Percentiles rank a stretch among this genome's conserved stretches.
phyloP scores from a whole-genome alignment of 805 yeast genomes.

The Yamadazyma laniorum region DNA sequence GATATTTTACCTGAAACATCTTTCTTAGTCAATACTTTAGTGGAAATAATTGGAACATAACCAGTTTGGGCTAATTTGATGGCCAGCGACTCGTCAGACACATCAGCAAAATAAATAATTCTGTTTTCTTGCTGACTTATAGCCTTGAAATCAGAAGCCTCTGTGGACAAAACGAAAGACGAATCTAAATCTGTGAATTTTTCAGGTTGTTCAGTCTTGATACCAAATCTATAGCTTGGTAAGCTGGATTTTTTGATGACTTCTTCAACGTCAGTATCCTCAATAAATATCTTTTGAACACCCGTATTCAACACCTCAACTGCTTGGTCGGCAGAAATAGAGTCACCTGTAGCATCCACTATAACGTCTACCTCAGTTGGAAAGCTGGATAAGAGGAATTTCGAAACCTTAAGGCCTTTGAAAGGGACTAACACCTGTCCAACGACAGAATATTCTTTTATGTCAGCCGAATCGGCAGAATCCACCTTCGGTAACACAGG shows the following conservation, averaged over 20 bases:
- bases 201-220: slow-evolving; percentile 16
- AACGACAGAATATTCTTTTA: slow-evolving; percentile 25
- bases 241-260: slow-evolving; percentile 46
- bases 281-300: slow-evolving; percentile 45
- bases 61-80: slow-evolving; percentile 28
- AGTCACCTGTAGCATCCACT: slow-evolving; percentile 26
- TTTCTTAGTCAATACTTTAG: slow-evolving; percentile 24
- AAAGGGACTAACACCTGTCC: slow-evolving; percentile 36
- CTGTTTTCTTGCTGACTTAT: slow-evolving; percentile 28
- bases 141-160: slow-evolving; percentile 17
- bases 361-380: slow-evolving; percentile 29
- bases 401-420: slow-evolving; percentile 23
- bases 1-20: slow-evolving; percentile 25
- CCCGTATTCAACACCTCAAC: slow-evolving; percentile 63
- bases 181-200: slow-evolving; percentile 9
- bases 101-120: slow-evolving; percentile 22
- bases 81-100: slow-evolving; percentile 22
- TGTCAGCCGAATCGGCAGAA: slow-evolving; percentile 12
- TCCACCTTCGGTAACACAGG: slow-evolving; percentile 38
- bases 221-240: slow-evolving; percentile 47
- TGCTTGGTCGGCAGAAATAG: slow-evolving; percentile 41
- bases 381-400: slow-evolving; percentile 30
- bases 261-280: slow-evolving; percentile 24
- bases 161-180: slow-evolving; percentile 20
- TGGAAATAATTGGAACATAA: slow-evolving; percentile 29